A percentile compares a stretch with the other conserved stretches of the same genome.
Conservation (phyloP, 805 yeast species). For the Alloascoidea africana region DNA sequence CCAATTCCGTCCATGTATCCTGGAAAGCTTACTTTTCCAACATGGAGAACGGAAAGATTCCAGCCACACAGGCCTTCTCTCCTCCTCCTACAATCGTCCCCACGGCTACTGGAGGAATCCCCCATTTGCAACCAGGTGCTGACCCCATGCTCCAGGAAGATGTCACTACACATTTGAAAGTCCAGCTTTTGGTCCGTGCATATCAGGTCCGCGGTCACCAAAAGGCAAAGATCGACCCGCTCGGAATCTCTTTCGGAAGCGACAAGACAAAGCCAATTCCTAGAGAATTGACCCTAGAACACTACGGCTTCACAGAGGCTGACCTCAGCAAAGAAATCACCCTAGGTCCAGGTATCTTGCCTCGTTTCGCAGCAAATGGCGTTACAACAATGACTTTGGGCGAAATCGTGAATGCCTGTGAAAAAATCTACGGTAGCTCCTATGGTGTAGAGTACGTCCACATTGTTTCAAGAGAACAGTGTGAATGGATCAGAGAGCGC, state of each 20-base stretch:
- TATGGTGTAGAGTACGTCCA: conserved; percentile 95
- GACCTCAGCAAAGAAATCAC: conserved; percentile 76
- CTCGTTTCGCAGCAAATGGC: conserved; percentile 64
- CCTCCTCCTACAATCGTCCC: conserved; percentile 92
- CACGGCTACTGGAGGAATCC: conserved; percentile 62
- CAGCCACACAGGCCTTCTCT: conserved; percentile 62
- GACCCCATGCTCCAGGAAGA: conserved; percentile 40
- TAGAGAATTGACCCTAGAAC: conserved; percentile 78
- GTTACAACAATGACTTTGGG: conserved; percentile 47
- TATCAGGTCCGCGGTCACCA: conserved; percentile 98
- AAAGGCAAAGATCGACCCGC: conserved; percentile 92
- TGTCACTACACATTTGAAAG: conserved; percentile 80
- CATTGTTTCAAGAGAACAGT: conserved; percentile 86
- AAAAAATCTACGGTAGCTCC: conserved; percentile 70
- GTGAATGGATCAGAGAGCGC: conserved; percentile 98
- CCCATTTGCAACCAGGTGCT: conserved; percentile 28
- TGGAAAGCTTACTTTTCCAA: conserved; percentile 97
- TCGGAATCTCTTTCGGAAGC: conserved; percentile 77
- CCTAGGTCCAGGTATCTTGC: conserved; percentile 95
- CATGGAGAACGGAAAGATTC: conserved; percentile 53
- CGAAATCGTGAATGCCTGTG: conserved; percentile 69
- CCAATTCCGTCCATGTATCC: conserved; percentile 80
- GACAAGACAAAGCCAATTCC: conserved; percentile 36
- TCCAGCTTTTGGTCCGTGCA: conserved; percentile 92
- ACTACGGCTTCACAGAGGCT: conserved; percentile 79